A percentile compares a stretch with the other conserved stretches of the same genome.
Evolutionary conservation across 169 alveolate species (phyloP).

Genomic region (Plasmodium malariae): DNA sequence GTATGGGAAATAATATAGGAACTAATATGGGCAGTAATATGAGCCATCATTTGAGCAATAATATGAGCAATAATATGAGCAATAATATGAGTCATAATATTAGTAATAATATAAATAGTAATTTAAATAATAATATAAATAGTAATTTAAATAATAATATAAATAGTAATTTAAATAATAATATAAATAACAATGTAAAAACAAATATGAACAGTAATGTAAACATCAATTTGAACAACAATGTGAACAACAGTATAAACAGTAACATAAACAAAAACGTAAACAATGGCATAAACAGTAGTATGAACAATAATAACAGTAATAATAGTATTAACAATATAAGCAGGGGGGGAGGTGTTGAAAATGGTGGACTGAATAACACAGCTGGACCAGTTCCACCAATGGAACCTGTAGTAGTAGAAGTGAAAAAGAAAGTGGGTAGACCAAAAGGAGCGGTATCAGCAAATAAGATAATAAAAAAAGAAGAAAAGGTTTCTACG

Average conservation of each 20-base stretch:
- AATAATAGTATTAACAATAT: background rate
- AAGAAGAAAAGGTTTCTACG: slow-evolving; percentile 74
- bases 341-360: background rate
- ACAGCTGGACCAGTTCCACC: background rate
- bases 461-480: slow-evolving; percentile 50
- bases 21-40: too few relatives aligned
- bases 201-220: too few relatives aligned
- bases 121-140: too few relatives aligned
- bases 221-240: too few relatives aligned
- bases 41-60: too few relatives aligned
- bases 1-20: too few relatives aligned
- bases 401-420: background rate
- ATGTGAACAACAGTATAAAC: background rate
- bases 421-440: slow-evolving; percentile 50
- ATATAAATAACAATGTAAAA: too few relatives aligned
- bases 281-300: background rate
- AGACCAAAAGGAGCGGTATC: slow-evolving; percentile 62
- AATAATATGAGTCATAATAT: too few relatives aligned
- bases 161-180: too few relatives aligned
- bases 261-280: background rate
- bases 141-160: too few relatives aligned
- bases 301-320: background rate
- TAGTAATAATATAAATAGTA: too few relatives aligned
- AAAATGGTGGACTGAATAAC: background rate
- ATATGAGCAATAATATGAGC: too few relatives aligned